Base-by-base conservation (phyloP, 306 rosid species). In the Dryas drummondii region DNA sequence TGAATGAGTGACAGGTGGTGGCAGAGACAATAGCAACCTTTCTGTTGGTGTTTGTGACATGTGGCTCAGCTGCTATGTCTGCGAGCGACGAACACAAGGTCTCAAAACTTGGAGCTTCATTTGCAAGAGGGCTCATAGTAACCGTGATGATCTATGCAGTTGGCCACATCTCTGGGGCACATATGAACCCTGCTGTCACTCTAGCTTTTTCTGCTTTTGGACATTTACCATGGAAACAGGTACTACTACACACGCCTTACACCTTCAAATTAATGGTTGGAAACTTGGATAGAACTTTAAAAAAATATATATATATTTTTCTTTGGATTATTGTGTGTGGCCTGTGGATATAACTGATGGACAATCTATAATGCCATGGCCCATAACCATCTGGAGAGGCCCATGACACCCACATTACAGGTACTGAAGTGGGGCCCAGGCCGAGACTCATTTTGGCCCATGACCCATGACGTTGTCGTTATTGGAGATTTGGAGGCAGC, bases 161-260 rank as follows among this genome's bases (percentile, higher is more conserved):
- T 2, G 97, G 97, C n/a, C 98, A 93, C 75, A 85, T 93, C 77
- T 91, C 98, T 3, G 93, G 97, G 0, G 97, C 96, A 5, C 98
- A 93, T 69, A 89, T 91, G 92, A 93, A 93, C 77, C 98, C 96
- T 0, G 93, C 93, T 0, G 97, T 93, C 41, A 91, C 98, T 72
- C 60, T 93, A 22, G 93, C 97, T 47, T 89, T 93, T 58, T 89
- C 97, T 44, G 71, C 89, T 5, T 64, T 81, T 7, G 40, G 69
- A 9, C 93, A 87, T 79, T 88, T 93, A 58, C 96, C 96, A 16
- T 89, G 96, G 98, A 90, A 82, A 75, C 91, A 87, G 94, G 98
- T 88, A 26, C 27, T 22, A 32, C 37, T 32, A 32, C 16, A 46
- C 2, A 13, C 66, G 17, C 65, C 75, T 45, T 45, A 5, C 4